Percentiles rank a stretch among this genome's conserved stretches.
phyloP scores from a whole-genome alignment of 1,284 basidiomycete species.

The Apiotrichum gracile region DNA sequence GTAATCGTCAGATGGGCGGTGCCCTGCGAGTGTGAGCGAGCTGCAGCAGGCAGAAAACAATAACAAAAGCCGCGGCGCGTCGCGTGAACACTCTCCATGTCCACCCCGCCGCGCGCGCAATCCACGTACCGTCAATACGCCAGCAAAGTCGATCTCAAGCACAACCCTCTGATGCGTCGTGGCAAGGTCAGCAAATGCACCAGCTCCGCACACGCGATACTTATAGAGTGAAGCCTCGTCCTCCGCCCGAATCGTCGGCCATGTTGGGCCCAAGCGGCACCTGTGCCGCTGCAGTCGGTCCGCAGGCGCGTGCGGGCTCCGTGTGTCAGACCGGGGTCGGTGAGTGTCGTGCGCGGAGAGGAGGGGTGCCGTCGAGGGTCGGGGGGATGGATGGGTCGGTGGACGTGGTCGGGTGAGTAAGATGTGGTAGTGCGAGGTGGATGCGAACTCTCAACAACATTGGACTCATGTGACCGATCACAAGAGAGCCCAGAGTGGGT shows the following conservation, averaged over 20 bases:
- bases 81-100: too few species aligned
- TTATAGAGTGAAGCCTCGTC: conserved; percentile 21
- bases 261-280: conserved; percentile 12
- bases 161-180: conserved; percentile 43
- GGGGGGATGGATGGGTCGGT: not conserved
- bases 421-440: not conserved
- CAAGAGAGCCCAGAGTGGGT: too few species aligned
- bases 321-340: not conserved
- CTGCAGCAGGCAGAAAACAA: not conserved
- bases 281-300: not conserved
- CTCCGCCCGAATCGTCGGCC: conserved; percentile 16
- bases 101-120: too few species aligned
- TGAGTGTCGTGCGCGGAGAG: not conserved
- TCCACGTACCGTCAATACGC: conserved; percentile 27
- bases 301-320: not conserved
- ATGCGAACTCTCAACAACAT: too few species aligned
- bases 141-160: conserved; percentile 43
- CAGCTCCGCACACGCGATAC: not conserved
- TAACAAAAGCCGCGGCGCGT: too few species aligned
- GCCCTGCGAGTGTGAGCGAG: conserved; percentile 17
- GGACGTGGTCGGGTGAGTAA: too few species aligned
- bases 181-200: conserved; percentile 5
- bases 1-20: conserved; percentile 42
- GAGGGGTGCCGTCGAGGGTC: not conserved
- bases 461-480: too few species aligned